phyloP scores from a whole-genome alignment of 2,329 filamentous ascomycete species.

The Phaeosphaeria sp. region DNA sequence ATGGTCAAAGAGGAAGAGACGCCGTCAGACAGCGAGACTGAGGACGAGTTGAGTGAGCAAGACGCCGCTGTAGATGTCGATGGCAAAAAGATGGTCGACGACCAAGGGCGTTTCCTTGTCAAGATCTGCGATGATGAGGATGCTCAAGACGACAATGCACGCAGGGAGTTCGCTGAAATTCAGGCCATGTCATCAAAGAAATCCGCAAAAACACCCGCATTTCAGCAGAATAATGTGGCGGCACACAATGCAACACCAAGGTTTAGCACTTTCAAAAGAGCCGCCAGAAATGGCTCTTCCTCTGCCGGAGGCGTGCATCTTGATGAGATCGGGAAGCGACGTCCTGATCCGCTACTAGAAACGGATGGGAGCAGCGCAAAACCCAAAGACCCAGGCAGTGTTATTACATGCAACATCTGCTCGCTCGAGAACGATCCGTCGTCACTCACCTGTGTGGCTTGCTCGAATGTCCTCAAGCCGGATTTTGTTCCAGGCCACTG shows the following conservation, averaged over 20 bases:
- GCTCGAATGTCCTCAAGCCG: conserved; percentile 71
- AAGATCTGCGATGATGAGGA: conserved; percentile 77
- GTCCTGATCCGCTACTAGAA: conserved; percentile 5
- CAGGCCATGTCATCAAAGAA: conserved; percentile 50
- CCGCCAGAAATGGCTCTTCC: not conserved
- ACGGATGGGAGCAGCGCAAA: not conserved
- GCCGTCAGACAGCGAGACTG: conserved; percentile 42
- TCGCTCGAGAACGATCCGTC: conserved; percentile 66
- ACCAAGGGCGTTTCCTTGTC: conserved; percentile 69
- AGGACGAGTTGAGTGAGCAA: conserved; percentile 44
- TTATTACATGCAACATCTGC: conserved; percentile 65
- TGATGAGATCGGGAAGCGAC: conserved; percentile 27
- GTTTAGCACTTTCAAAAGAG: not conserved
- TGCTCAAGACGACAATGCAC: conserved; percentile 43
- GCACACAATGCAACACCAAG: not conserved
- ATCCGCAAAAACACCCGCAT: conserved; percentile 5
- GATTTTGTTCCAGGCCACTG: conserved; percentile 64
- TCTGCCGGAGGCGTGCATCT: conserved; percentile 16
- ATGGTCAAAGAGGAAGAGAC: conserved; percentile 44
- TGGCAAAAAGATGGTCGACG: conserved; percentile 69
- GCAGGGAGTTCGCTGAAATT: conserved; percentile 72
- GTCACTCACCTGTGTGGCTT: conserved; percentile 69
- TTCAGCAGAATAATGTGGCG: not conserved
- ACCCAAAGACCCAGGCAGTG: conserved; percentile 8
- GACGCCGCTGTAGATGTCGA: conserved; percentile 69